Base-by-base conservation (phyloP, 2,329 filamentous ascomycete genomes). In the Trichoderma brevicompactum region DNA sequence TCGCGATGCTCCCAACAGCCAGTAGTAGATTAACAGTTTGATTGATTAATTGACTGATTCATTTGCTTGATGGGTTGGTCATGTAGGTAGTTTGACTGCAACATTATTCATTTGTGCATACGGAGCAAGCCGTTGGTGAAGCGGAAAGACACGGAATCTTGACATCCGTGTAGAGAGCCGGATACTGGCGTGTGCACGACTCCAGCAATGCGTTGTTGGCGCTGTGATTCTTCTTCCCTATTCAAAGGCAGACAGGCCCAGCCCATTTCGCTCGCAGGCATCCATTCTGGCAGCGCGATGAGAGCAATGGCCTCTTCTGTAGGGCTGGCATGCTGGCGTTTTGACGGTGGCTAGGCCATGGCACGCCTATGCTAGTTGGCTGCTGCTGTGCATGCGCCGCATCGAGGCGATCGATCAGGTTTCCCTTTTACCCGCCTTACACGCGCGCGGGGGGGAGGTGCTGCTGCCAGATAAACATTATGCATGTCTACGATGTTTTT, bases 401-500 rank as follows among this genome's bases (percentile, higher is more conserved):
- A 53, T 62, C 59, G 58, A 23, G 36, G 48, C 23, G 23, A 28
- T 28, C 23, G 23, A 28, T 28, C 23, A 28, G 23, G 23, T 5
- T 28, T 28, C 23, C 23, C 23, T 28, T 28, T 28, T 53, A 36
- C 59, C 48, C 59, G 59, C 59, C 40, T 32, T 53, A 23, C 23
- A 53, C 48, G 49, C 59, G 59, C 38, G 59, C n/a, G 19, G 5
- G 23, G 23, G n/a, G n/a, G n/a, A n/a, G n/a, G n/a, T n/a, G n/a
- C n/a, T n/a, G 23, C 23, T 28, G 23, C 23, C 23, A 23, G 28
- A 54, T 44, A 53, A 54, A 62, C 49, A 53, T 43, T 36, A 54
- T 54, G 59, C 59, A 46, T 63, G 59, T 63, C 59, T 63, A 53
- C n/a, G 40, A 53, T 62, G 38, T 28, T 54, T 40, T 28, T 54